Evolutionary conservation across 768 basidiomycete species (phyloP), one percentile per base, ranked within the genome.

Genomic region (Flagelloscypha sp.): DNA sequence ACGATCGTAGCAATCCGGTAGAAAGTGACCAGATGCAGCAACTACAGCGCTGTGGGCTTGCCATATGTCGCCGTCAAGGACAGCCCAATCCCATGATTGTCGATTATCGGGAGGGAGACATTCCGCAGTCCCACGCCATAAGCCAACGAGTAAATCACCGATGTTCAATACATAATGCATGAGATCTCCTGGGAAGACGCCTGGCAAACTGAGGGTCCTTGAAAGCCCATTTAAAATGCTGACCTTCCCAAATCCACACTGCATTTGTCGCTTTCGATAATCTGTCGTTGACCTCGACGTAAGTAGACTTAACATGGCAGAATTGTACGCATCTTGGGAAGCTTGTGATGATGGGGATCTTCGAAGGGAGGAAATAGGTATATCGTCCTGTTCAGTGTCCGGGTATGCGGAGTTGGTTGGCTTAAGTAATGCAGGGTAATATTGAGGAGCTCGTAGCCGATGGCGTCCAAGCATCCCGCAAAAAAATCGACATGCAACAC

Each of bases 51-150:
- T 48, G 31, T 55, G 53, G 0, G 7, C 17, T 7, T 24, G 25
- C 53, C 54, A 55, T 3, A 29, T 29, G 0, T 41, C 22, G 0
- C 45, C 50, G 2, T 6, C 40, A 0, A 69, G 41, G 0, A 52
- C 41, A 1, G 41, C 56, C 54, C 57, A 66, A 2, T 48, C 45
- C 63, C 63, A 66, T 0, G 35, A 36, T 0, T 5, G 21, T 10
- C 36, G 45, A 20, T 45, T 31, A 30, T 64, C 59, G 1, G n/a
- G 11, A 0, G n/a, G 22, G 11, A 42, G 43, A 28, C 53, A 54
- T 0, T 41, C 21, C 0, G 61, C 27, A 0, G 49, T 53, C 0
- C 55, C 58, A 8, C 44, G 44, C 45, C 49, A 50, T 7, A 46
- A 36, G n/a, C 17, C 18, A 9, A 45, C 13, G n/a, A 40, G 24